These are phyloP conservation scores for Cyberlindnera euphorbiiphila DNA, from an alignment of 805 yeast genomes.

Conservation along the genomic window DNA sequence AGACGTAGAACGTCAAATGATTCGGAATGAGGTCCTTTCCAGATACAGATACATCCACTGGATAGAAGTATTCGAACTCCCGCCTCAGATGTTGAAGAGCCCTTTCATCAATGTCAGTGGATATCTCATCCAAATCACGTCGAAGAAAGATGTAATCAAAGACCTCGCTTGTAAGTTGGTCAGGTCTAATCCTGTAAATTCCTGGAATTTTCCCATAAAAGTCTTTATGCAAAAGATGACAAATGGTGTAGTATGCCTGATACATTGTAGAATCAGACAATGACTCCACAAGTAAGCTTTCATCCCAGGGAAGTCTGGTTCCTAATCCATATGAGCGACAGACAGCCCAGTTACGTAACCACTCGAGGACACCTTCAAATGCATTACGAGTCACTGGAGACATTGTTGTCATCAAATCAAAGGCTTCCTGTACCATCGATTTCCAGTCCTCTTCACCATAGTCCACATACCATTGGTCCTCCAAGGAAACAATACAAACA, in stretches of 20 bases:
- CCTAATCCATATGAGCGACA: constrained; percentile 96
- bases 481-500: constrained; percentile 91
- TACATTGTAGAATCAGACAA: constrained; percentile 94
- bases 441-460: constrained; percentile 94
- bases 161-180: constrained; percentile 87
- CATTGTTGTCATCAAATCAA: constrained; percentile 72
- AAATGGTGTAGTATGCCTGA: constrained; percentile 90
- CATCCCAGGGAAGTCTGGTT: constrained; percentile 95
- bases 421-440: constrained; percentile 71
- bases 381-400: constrained; percentile 83
- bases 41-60: constrained; percentile 85
- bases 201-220: constrained; percentile 78
- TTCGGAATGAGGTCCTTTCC: constrained; percentile 98
- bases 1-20: constrained; percentile 93
- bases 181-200: constrained; percentile 67
- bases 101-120: constrained; percentile 57
- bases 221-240: constrained; percentile 82
- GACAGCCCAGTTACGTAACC: constrained; percentile 98
- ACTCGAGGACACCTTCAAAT: constrained; percentile 88
- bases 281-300: constrained; percentile 87
- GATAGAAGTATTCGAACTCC: constrained; percentile 96
- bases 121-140: constrained; percentile 42
- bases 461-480: constrained; percentile 98
- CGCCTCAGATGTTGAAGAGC: constrained; percentile 74
- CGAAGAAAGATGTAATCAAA: constrained; percentile 87